Conservation (phyloP, 495 filamentous ascomycete genomes). For the Penicillium maclennaniae region DNA sequence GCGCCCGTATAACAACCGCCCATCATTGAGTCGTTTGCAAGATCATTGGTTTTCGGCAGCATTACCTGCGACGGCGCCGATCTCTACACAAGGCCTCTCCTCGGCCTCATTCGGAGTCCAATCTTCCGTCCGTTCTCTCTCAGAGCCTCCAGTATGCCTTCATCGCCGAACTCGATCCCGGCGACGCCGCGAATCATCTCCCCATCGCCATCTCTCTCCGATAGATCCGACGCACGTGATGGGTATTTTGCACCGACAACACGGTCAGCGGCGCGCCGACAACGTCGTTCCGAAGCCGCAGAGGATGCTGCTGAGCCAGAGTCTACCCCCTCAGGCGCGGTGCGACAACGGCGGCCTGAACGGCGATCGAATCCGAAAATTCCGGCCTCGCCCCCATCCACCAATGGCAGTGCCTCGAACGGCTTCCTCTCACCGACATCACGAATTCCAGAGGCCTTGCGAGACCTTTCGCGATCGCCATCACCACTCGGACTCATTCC, state of each 20-base stretch:
- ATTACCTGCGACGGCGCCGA: slow-evolving; percentile 22
- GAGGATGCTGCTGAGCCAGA: slow-evolving; percentile 28
- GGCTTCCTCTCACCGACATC: slow-evolving; percentile 68
- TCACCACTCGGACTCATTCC: slow-evolving; percentile 92
- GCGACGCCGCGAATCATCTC: slow-evolving; percentile 68
- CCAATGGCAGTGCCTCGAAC: slow-evolving; percentile 49
- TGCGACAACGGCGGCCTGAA: slow-evolving; percentile 42
- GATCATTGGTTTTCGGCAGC: slow-evolving; percentile 19
- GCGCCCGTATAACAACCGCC: slow-evolving; percentile 12
- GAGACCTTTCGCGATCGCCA: slow-evolving; percentile 80
- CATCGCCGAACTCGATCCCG: slow-evolving; percentile 46
- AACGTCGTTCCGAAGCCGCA: slow-evolving; percentile 38
- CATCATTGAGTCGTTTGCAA: slow-evolving; percentile 27
- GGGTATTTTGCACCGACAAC: slow-evolving; percentile 61
- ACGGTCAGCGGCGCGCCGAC: slow-evolving; percentile 57
- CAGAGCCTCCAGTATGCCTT: slow-evolving; percentile 43
- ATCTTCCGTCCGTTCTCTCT: slow-evolving; percentile 46
- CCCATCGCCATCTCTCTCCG: slow-evolving; percentile 63
- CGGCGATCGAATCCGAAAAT: slow-evolving; percentile 42
- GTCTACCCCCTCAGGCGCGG: slow-evolving; percentile 11
- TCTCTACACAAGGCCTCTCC: slow-evolving; percentile 39
- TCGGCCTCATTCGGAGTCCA: slow-evolving; percentile 46
- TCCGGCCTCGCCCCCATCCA: slow-evolving; percentile 34
- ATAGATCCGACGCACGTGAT: slow-evolving; percentile 45
- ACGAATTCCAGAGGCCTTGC: slow-evolving; percentile 54